Evolutionary conservation across 2,329 filamentous ascomycete species (phyloP), one percentile per base, ranked within the genome.

Genomic region (Cladophialophora exuberans): DNA sequence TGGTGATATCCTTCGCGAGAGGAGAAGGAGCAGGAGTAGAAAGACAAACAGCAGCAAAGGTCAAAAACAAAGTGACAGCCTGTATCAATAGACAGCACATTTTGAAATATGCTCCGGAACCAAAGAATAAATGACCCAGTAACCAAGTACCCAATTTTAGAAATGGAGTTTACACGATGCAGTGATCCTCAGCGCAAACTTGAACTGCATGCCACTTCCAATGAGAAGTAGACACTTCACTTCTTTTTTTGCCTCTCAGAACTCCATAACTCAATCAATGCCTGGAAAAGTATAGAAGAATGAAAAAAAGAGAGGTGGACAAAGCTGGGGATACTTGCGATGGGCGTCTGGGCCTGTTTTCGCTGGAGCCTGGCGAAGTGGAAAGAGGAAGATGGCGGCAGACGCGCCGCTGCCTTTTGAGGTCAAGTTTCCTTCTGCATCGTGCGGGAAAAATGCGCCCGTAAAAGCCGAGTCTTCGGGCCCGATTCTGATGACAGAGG

Each of bases 401-500:
- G 33, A 49, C 26, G 33, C 46, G 23, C 23, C 39, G 13, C 39
- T 42, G 33, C 46, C 23, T 45, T 45, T 45, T 46, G 49, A 23
- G 50, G 50, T 30, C 39, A 18, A 35, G 46, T 31, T 30, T n/a
- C n/a, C n/a, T n/a, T n/a, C n/a, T n/a, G n/a, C n/a, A n/a, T n/a
- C n/a, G n/a, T n/a, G n/a, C n/a, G n/a, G n/a, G n/a, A n/a, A n/a
- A n/a, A n/a, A n/a, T n/a, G n/a, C n/a, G n/a, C n/a, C n/a, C n/a
- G n/a, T n/a, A n/a, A n/a, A n/a, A n/a, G n/a, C n/a, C n/a, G n/a
- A n/a, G n/a, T n/a, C n/a, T 49, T 63, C 64, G 56, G 54, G 63
- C 66, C 67, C 67, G 57, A 69, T 63, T 36, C 53, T 25, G n/a
- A n/a, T 31, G 28, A 31, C 28, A 31, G 28, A 31, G 28, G n/a